Conservation (phyloP, 1,284 basidiomycete genomes). For the Retiboletus flavoniger region DNA sequence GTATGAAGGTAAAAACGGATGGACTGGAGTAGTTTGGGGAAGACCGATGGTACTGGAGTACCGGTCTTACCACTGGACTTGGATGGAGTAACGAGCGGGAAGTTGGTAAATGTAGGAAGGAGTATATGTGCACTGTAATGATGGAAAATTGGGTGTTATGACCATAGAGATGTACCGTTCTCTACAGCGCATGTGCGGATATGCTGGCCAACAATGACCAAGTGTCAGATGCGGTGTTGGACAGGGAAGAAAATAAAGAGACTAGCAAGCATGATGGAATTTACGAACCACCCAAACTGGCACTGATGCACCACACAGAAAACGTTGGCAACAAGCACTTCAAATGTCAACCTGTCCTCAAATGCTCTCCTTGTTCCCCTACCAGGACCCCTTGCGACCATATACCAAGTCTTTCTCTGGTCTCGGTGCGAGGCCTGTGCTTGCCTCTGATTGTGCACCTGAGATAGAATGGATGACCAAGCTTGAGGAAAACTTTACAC, state of each 20-base stretch:
- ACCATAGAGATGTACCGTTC: no score
- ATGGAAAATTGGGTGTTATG: no score
- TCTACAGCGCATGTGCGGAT: no score
- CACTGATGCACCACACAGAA: conserved; percentile 87
- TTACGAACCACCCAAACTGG: conserved; percentile 90
- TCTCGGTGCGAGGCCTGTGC: conserved; percentile 61
- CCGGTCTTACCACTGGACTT: no score
- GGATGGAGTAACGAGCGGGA: no score
- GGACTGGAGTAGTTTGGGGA: no score
- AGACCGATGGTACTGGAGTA: no score
- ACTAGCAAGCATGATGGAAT: conserved; percentile 49
- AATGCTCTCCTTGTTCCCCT: conserved; percentile 67
- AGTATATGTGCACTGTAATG: no score
- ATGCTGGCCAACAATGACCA: no score
- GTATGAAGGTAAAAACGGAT: no score
- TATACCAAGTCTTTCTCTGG: conserved; percentile 48
- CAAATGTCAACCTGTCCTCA: conserved; percentile 59
- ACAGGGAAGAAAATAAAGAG: conserved; percentile 32
- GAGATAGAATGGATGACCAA: conserved; percentile 82
- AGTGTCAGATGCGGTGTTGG: conserved; percentile 29
- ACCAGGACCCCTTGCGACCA: conserved; percentile 47
- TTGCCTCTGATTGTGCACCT: conserved; percentile 65
- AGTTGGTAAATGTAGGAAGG: no score
- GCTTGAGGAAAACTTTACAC: conserved; percentile 94
- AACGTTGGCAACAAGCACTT: conserved; percentile 44